Percentiles rank a stretch among this genome's conserved stretches.
Conservation (phyloP, 805 yeast genomes). For the Komagataella ulmi region DNA sequence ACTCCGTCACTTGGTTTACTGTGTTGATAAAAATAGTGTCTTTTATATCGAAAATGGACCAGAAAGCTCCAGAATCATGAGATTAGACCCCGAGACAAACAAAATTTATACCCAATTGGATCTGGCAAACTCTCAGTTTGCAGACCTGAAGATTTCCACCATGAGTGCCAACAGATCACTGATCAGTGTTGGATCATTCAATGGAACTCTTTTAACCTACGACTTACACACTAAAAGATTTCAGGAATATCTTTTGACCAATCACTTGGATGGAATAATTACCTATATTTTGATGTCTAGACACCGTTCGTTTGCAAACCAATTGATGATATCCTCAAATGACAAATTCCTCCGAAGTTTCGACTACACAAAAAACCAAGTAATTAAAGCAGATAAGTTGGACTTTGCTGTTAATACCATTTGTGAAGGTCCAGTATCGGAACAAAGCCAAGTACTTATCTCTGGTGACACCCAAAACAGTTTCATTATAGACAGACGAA, state of each 20-base stretch:
- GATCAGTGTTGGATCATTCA: conserved; percentile 39
- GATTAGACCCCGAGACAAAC: conserved; percentile 9
- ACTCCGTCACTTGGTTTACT: conserved; percentile 35
- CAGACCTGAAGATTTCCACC: conserved; percentile 28
- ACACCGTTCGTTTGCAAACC: conserved; percentile 9
- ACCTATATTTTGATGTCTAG: conserved; percentile 29
- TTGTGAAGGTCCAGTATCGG: conserved; percentile 24
- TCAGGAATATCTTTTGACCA: conserved; percentile 26
- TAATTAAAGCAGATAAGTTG: conserved; percentile 9
- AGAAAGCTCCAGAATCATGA: conserved; percentile 16
- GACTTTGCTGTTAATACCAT: conserved; percentile 41
- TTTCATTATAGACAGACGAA: conserved; percentile 30
- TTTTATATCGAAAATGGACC: conserved; percentile 12
- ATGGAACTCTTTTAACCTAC: conserved; percentile 32
- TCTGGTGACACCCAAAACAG: conserved; percentile 37
- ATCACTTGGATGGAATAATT: conserved; percentile 34
- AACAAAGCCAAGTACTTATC: conserved; percentile 22
- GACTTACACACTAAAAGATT: conserved; percentile 15
- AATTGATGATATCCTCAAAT: conserved; percentile 34
- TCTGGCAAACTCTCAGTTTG: conserved; percentile 19
- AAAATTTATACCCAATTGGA: conserved; percentile 7
- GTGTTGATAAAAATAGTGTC: conserved; percentile 16
- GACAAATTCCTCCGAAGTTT: conserved; percentile 28
- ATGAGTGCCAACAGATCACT: conserved; percentile 26
- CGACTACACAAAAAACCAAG: conserved; percentile 18